A percentile compares a stretch with the other conserved stretches of the same genome.
phyloP scores from a whole-genome alignment of 208 protist genomes.

The Spongospora subterranea region DNA sequence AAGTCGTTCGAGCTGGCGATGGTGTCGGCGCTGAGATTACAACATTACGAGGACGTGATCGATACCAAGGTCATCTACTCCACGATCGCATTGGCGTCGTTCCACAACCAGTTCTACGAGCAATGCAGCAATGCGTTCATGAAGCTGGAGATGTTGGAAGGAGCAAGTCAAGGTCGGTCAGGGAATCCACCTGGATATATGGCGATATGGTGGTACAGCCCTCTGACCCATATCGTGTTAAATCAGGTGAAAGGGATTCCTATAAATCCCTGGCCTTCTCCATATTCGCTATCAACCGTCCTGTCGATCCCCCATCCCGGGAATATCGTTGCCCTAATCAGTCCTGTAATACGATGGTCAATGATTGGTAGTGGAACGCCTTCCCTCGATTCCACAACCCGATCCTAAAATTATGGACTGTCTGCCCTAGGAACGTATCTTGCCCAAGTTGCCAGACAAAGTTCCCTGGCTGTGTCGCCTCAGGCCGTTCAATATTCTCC shows the following conservation, averaged over 20 bases:
- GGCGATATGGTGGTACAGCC: not conserved
- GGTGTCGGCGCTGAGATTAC: constrained; percentile 75
- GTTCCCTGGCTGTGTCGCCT: constrained; percentile 36
- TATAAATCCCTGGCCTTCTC: constrained; percentile 40
- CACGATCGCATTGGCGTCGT: constrained; percentile 89
- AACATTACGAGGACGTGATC: constrained; percentile 91
- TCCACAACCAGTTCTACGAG: constrained; percentile 86
- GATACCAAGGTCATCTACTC: constrained; percentile 85
- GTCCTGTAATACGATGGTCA: constrained; percentile 83
- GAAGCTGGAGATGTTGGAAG: constrained; percentile 85
- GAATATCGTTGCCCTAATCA: constrained; percentile 77
- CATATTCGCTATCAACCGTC: constrained; percentile 46
- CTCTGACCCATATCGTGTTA: not conserved
- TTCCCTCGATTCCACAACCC: not conserved
- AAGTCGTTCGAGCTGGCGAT: constrained; percentile 65
- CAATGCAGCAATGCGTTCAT: constrained; percentile 92
- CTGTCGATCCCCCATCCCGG: constrained; percentile 77
- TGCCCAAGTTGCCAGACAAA: constrained; percentile 36
- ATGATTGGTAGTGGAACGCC: too few relatives aligned
- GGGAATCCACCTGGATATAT: too few relatives aligned
- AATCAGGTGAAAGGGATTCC: constrained; percentile 62
- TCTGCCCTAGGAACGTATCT: not conserved
- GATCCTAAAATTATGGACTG: not conserved
- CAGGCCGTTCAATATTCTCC: not conserved
- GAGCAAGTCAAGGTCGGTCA: not conserved